A percentile compares a stretch with the other conserved stretches of the same genome.
Conservation (phyloP, 1,284 basidiomycete genomes). For the Heterobasidion irregulare region DNA sequence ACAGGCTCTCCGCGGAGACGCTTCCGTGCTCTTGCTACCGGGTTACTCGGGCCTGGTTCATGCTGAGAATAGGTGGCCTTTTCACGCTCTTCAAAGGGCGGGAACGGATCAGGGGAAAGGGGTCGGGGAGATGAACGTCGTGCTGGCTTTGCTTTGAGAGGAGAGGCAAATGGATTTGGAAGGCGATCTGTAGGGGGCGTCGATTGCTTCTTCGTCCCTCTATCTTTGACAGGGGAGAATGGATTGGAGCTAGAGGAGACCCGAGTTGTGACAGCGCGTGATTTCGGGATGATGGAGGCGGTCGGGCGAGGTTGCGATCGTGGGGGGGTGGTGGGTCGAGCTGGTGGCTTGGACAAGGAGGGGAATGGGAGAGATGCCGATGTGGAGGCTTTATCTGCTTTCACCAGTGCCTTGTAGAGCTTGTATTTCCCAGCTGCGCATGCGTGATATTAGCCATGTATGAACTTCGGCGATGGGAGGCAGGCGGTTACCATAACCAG, state of each 20-base stretch:
- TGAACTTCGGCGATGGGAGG: constrained; percentile 14
- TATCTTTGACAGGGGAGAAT: constrained; percentile 68
- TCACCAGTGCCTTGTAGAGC: constrained; percentile 72
- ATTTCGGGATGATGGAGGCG: constrained; percentile 32
- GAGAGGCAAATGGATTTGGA: constrained; percentile 47
- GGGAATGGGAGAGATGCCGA: constrained; percentile 1
- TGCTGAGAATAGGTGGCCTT: constrained; percentile 11
- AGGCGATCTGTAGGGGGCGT: constrained; percentile 1
- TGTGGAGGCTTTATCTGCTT: constrained; percentile 23
- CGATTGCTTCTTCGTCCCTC: constrained; percentile 29
- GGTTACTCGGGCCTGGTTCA: constrained; percentile 22
- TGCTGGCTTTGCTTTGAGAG: constrained; percentile 32
- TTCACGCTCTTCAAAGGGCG: constrained; percentile 22
- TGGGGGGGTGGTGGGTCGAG: constrained; percentile 25
- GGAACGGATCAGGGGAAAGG: constrained; percentile 30
- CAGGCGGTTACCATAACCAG: constrained; percentile 55
- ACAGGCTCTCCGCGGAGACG: constrained; percentile 73
- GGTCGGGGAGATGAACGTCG: constrained; percentile 16
- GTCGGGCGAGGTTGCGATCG: constrained; percentile 23
- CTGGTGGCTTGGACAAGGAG: constrained; percentile 7
- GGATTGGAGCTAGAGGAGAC: constrained; percentile 56
- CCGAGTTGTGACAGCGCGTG: constrained; percentile 40
- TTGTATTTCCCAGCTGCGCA: constrained; percentile 71
- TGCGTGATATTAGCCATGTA: constrained; percentile 12
- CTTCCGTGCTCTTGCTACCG: constrained; percentile 64